Evolutionary conservation across 1,139 yeast species (phyloP), one percentile per base, ranked within the genome.

Genomic region (Suzukiozyma palmioleophila): DNA sequence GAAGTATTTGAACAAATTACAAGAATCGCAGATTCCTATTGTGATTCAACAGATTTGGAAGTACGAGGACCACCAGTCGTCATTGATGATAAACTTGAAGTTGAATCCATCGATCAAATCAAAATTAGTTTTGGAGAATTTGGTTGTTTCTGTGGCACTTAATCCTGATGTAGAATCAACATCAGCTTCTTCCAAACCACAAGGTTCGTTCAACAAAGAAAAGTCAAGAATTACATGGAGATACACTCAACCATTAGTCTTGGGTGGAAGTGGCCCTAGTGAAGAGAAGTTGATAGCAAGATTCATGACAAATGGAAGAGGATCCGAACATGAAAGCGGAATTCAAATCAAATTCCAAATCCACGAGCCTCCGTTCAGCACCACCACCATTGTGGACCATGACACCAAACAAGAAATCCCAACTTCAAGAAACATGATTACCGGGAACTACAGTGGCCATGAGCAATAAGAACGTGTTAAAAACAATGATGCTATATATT

Each of bases 171-270:
- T 70, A 29, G 75, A 79, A 21, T 72, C 84, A 3, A 64, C 73
- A 1, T 75, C 88, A 21, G 97, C 96, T 1, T 80, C 89, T 44
- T 84, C 95, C 10, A 86, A 85, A 55, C 97, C 97, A 3, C 81
- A 85, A 42, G 97, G 96, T 38, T 77, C 94, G 1, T 88, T 88
- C 68, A 87, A 83, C 61, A 82, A 79, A 56, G 96, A 87, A 36
- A 81, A 79, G 54, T 84, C 80, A 51, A 78, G 96, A 60, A 82
- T 90, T 42, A 84, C 92, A 1, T 89, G 97, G 96, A 77, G 85
- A 56, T 80, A 77, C 54, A 60, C 63, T 26, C 64, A 67, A 27
- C 79, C 84, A 3, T 52, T 84, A 22, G 56, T 53, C 7, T 68
- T 81, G 42, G 53, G 60, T 22, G 47, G 59, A 11, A 51, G 47